Evolutionary conservation across 2,329 filamentous ascomycete genomes (phyloP), one percentile per base, ranked within the genome.

Genomic region (Fusarium euwallaceae): DNA sequence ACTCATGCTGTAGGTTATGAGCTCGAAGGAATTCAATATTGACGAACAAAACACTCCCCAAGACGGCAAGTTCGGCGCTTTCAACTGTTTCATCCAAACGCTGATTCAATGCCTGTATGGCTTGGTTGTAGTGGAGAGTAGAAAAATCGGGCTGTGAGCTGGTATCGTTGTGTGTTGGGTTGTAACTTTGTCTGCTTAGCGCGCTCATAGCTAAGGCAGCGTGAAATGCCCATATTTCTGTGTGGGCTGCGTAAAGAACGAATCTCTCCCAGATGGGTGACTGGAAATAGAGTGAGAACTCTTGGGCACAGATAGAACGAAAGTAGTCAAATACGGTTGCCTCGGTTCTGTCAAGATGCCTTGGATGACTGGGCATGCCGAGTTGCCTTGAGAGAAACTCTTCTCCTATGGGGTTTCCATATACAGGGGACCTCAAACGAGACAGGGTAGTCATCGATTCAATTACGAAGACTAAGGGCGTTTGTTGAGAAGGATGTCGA

Each of bases 241-340:
- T 24, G 4, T 56, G 39, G 3, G 39, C 59, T 16, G 29, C 51
- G 11, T 17, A 17, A 39, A 67, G 27, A 4, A 67, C 51, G 8
- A 67, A 22, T 24, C n/a, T 24, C 32, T 43, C 29, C 59, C 59
- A 64, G 5, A 37, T 36, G 12, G 43, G 48, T 24, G 36, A 39
- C 24, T 67, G 32, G 24, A 67, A 67, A 29, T 56, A 67, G 2
- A 67, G 32, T 29, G 63, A 56, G 37, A 66, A 61, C 16, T 66
- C 67, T 16, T 37, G 58, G 11, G 71, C 65, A 55, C 71, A 73
- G 60, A 62, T 55, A 61, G 48, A 53, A 45, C 36, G 56, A 59
- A 63, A 67, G 36, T 58, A 67, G 20, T 64, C 60, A 36, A 67
- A 67, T 14, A 51, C 9, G 27, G 6, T 22, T 1, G 39, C 29